Evolutionary conservation across 495 filamentous ascomycete genomes (phyloP), one percentile per base, ranked within the genome.

Genomic region (Rhypophila decipiens): DNA sequence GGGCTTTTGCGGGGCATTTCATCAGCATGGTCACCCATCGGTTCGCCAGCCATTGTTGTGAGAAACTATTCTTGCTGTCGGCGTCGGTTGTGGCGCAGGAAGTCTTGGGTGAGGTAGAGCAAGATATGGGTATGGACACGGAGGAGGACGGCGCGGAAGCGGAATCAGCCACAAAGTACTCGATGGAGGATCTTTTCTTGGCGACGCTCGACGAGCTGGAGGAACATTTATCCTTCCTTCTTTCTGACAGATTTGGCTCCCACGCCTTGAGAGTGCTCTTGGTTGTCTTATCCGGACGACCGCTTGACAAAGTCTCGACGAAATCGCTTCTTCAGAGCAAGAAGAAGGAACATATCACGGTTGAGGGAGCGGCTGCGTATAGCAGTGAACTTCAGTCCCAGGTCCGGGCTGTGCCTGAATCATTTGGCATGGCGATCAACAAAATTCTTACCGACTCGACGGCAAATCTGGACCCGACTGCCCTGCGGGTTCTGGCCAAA

Each of bases 1-100:
- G 75, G 46, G 85, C 84, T 39, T 96, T 97, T 59, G 78, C 74
- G 35, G 84, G 86, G n/a, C 85, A 97, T 58, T 96, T 96, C 67
- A 63, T 95, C 42, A 80, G 87, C 56, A 75, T 96, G 23, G 79
- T 96, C 19, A 90, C 93, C 57, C 93, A 98, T 64, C 85, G 90
- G 22, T 98, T 98, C 60, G 93, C 93, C 3, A 88, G 87, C 43
- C 93, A 98, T 67, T 97, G 90, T 61, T 96, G 91, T 65, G 93
- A 98, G 69, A 89, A 86, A 13, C 73, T 98, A 9, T 96, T 98
- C 57, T 71, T 89, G 29, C 78, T 84, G 46, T 84, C 86, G 8
- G 90, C 90, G 15, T 82, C 85, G 0, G 69, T 86, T 5, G 85
- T 95, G 20, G 85, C 83, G 18, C 68, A 83, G 51, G 86, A 90